Evolutionary conservation across 2,329 filamentous ascomycete genomes (phyloP), one percentile per base, ranked within the genome.

Genomic region (Calonectria naviculata): DNA sequence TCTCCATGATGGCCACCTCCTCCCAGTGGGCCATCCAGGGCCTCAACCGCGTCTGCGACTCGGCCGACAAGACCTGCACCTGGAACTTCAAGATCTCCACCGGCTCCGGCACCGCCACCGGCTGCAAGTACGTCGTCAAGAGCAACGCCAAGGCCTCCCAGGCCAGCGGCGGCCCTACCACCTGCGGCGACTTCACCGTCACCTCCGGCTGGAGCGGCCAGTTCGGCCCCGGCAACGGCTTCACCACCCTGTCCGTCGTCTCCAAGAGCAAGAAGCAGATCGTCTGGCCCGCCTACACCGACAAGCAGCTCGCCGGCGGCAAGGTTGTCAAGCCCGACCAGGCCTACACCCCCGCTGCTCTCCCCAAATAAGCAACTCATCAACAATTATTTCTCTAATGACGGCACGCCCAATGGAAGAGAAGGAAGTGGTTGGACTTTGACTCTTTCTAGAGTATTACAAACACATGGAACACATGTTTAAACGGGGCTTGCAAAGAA

Each of bases 121-220:
- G 70, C 67, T 79, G 78, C 77, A 75, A 69, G 47, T 69, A 74
- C 73, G 10, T 76, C 70, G 80, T 86, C 73, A 81, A 81, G 42
- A 80, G 76, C 56, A 65, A 76, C 67, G 73, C 76, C 68, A 75
- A 78, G 68, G 80, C 81, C 73, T 81, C 82, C 68, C 78, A 81
- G 66, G 81, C 41, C 66, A 73, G 80, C 78, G 84, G 83, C 58
- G 84, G 83, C 21, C 82, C 85, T 52, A 73, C 78, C 69, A 82
- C 74, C 61, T 90, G 87, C 82, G 88, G 88, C 44, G 77, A 76
- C 69, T 90, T 84, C 83, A 87, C 84, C 72, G 75, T 90, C 77
- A 87, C 86, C 62, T 86, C 85, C 2, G 86, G 87, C 82, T 90
- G 88, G 88, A 88, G 85, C 79, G 88, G 84, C 78, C 85, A 89